Evolutionary conservation across 441 rosid species (phyloP), one percentile per base, ranked within the genome.

Genomic region (Gossypium schwendimanii): DNA sequence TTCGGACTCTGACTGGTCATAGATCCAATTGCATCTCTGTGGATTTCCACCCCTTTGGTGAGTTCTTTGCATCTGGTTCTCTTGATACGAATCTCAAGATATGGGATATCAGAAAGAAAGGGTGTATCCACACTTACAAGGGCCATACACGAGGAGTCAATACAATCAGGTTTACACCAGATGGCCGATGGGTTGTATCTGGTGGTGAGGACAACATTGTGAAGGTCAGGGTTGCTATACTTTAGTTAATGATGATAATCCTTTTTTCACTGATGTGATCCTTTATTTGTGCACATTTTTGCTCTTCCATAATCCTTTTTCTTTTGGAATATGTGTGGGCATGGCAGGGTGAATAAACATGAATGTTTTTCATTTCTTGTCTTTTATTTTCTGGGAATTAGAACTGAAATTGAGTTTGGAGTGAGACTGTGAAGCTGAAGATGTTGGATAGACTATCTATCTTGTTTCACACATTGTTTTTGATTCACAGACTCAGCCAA

Each of bases 101-200:
- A 85, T 96, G 99, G 99, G 99, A 96, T 83, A 93, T 96, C 81
- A 88, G 99, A 78, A 93, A 93, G 84, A 96, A 96, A 80, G 96
- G 96, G 2, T 96, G 97, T 77, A 93, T 96, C 83, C 99, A 96
- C 85, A 93, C 99, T 10, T 93, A 93, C 86, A 93, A 96, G 81
- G 99, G 98, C 74, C 99, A 92, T 78, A 90, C 98, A 55, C 89
- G 99, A 74, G 99, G 99, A 23, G 96, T 96, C 80, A 96, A 79
- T 87, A 93, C 93, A 54, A 91, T 93, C 71, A 91, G 99, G 84
- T 96, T 93, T 77, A 91, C 98, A 70, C 99, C 97, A 39, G 97
- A 96, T 81, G 99, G 99, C 59, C 98, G 98, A 44, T 96, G 99
- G 99, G 88, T 96, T 83, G 99, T 96, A 28, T 96, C 99, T 24